Base-by-base conservation (phyloP, 306 rosid species). In the Abrus pulchellus region DNA sequence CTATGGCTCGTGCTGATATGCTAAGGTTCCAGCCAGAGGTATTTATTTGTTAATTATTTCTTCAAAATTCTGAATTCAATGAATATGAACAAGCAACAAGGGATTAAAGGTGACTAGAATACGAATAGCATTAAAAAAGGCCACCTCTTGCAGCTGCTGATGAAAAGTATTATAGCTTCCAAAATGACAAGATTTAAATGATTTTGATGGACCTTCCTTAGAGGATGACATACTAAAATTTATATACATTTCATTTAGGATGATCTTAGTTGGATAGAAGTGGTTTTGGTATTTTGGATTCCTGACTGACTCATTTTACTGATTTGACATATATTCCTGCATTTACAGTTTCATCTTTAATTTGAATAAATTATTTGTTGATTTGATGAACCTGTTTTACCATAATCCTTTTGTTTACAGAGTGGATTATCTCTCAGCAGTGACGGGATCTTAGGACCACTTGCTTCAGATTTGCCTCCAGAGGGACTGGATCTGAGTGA, bases 1-100 rank as follows among this genome's bases (percentile, higher is more conserved):
- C 98, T n/a, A 91, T 95, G 97, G 99, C 99, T 74, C 97, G 93
- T 48, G 98, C 94, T 12, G 99, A 89, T 77, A 92, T 94, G 97
- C 97, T 93, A 76, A 84, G 93, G 59, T 93, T 93, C 89, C 99
- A 91, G 75, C 96, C 96, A 7, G 93, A 95, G 99, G 97, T 94
- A 88, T 72, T 74, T 80, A 49, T 76, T 76, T 48, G 7, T 48
- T 80, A 40, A 86, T 70, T 68, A 34, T 78, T 75, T 70, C 36
- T 55, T 54, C 67, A 9, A 41, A 63, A 68, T 45, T 59, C 54
- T 68, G 62, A 14, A 71, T 67, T 36, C 49, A n/a, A 12, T 44
- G 69, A 67, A 48, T 72, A 56, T 55, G 76, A 36, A 71, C 69
- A 36, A 34, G 71, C 64, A 33, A 48, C 63, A 33, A 53, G 28